Conservation (phyloP, 179 eudicot genomes). For the Dionaea muscipula region DNA sequence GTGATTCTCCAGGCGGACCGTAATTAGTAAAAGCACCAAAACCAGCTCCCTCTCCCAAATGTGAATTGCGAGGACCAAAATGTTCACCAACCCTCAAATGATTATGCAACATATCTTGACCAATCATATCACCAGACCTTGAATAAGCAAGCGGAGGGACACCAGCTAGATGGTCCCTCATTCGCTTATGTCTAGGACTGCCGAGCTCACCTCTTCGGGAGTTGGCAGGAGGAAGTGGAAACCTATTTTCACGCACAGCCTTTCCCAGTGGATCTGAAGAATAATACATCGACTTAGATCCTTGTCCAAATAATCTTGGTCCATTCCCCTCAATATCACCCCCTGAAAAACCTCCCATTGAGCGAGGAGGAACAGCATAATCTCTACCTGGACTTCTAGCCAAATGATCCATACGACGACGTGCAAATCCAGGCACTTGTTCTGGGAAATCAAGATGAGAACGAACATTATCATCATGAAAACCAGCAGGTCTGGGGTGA, state of each 20-base stretch:
- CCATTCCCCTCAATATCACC: conserved; percentile 39
- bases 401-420: conserved; percentile 41
- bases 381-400: conserved; percentile 64
- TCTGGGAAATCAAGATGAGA: conserved; percentile 35
- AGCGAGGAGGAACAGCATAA: conserved; percentile 31
- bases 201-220: conserved; percentile 37
- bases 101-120: conserved; percentile 35
- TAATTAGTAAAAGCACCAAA: conserved; percentile 42
- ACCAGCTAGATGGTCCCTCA: conserved; percentile 28
- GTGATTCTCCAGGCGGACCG: conserved; percentile 40
- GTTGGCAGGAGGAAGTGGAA: conserved; percentile 39
- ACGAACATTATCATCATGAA: conserved; percentile 27
- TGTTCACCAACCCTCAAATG: conserved; percentile 43
- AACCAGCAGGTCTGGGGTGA: conserved; percentile 23
- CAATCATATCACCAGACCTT: conserved; percentile 18
- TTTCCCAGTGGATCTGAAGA: conserved; percentile 36
- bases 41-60: conserved; percentile 33
- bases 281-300: conserved; percentile 27
- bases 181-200: conserved; percentile 17
- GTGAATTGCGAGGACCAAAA: conserved; percentile 39
- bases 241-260: conserved; percentile 37
- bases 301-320: conserved; percentile 38
- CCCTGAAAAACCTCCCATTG: conserved; percentile 29
- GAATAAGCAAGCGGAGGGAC: conserved; percentile 19
- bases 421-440: conserved; percentile 46